These are phyloP conservation scores for Gynochthodes officinalis DNA, from an alignment of 257 asterid species.

Conservation along the genomic window DNA sequence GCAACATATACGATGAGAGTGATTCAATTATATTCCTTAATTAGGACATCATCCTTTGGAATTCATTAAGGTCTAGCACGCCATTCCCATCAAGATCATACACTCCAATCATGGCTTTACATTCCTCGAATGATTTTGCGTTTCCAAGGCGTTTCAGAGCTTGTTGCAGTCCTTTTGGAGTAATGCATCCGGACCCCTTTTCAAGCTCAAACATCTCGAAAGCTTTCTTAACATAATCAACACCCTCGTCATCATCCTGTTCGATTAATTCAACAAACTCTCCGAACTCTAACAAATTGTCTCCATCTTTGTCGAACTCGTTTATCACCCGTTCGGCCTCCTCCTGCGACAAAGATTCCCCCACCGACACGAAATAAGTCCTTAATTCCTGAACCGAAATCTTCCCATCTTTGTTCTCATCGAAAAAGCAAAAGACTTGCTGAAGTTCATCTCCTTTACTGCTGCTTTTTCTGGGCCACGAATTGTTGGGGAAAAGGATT, in stretches of 20 bases:
- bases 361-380: slow-evolving; percentile 36
- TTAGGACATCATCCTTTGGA: slow-evolving; percentile 45
- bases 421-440: slow-evolving; percentile 39
- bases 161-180: slow-evolving; percentile 43
- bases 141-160: slow-evolving; percentile 45
- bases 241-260: slow-evolving; percentile 16
- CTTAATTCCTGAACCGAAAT: slow-evolving; percentile 40
- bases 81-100: slow-evolving; percentile 65
- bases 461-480: slow-evolving; percentile 10
- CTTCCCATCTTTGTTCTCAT: slow-evolving; percentile 41
- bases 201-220: slow-evolving; percentile 57
- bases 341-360: slow-evolving; percentile 35
- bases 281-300: slow-evolving; percentile 25
- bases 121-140: slow-evolving; percentile 38
- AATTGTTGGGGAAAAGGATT: background rate
- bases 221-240: slow-evolving; percentile 36
- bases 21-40: too few species aligned
- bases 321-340: slow-evolving; percentile 37
- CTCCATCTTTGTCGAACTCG: slow-evolving; percentile 33
- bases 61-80: slow-evolving; percentile 50
- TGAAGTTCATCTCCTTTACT: slow-evolving; percentile 27
- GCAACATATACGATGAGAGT: background rate
- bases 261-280: slow-evolving; percentile 41
- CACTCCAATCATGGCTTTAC: slow-evolving; percentile 42
- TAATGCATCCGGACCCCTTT: slow-evolving; percentile 50